Evolutionary conservation across 495 filamentous ascomycete species (phyloP), one percentile per base, ranked within the genome.

Genomic region (Podospora conica): DNA sequence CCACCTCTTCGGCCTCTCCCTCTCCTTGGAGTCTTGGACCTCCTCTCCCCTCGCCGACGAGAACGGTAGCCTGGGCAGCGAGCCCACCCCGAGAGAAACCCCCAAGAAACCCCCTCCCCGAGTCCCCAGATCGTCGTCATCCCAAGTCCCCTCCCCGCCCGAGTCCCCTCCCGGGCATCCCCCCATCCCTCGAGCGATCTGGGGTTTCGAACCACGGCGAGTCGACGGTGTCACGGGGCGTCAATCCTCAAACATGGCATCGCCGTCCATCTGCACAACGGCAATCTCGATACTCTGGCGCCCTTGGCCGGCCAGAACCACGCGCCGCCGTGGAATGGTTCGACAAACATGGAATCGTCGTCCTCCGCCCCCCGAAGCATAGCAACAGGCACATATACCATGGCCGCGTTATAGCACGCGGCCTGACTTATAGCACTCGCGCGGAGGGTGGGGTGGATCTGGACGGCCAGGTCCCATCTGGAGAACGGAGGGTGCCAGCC

Each of bases 381-480:
- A 71, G 56, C 64, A 73, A 64, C 70, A 75, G 74, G 68, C 74
- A 70, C 70, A 70, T 74, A 71, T 72, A 70, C 67, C 65, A 53
- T 54, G 65, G 65, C 40, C 28, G 61, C 64, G 67, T 56, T 60
- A 66, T 71, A 70, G 40, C 62, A 68, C 40, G 56, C 63, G 61
- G 61, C 61, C 22, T 25, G 40, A 9, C 48, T 55, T 71, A 71
- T 68, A 70, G 64, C 68, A 60, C 48, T 53, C 56, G 22, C 18
- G 53, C 60, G 23, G 60, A 23, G 61, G 60, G 28, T 11, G 33
- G 23, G 40, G 65, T 62, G 65, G 69, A 62, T 69, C 67, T 64
- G 66, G 66, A 69, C 70, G 66, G 70, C 64, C 67, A 31, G 48
- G 24, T 63, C 55, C 60, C 63, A 66, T 67, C 64, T 61, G 65